phyloP scores from a whole-genome alignment of 2,329 filamentous ascomycete genomes.

The Fusarium nurragi region DNA sequence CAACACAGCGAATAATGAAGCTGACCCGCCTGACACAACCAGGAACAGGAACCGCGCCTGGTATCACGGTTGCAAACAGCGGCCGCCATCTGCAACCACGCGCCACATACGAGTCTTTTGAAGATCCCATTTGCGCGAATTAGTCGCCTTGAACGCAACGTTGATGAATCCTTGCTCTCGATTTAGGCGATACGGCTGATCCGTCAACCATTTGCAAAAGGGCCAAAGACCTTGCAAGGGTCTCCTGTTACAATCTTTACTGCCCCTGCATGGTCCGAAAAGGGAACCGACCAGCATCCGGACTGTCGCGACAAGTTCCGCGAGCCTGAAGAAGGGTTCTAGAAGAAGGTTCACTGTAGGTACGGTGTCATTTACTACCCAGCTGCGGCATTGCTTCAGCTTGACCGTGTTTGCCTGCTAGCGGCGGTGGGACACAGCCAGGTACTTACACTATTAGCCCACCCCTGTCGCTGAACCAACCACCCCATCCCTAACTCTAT shows the following conservation, averaged over 20 bases:
- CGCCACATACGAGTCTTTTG: background rate
- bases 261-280: constrained; percentile 39
- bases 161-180: constrained; percentile 11
- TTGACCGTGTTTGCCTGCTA: constrained; percentile 25
- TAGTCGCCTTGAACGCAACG: constrained; percentile 13
- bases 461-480: constrained; percentile 34
- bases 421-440: constrained; percentile 28
- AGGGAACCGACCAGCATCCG: constrained; percentile 33
- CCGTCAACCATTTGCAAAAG: constrained; percentile 23
- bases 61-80: constrained; percentile 2
- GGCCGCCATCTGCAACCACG: background rate
- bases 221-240: constrained; percentile 9
- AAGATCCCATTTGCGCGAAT: constrained; percentile 20
- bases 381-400: constrained; percentile 1
- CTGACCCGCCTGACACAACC: constrained; percentile 8
- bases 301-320: constrained; percentile 42
- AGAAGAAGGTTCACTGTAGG: constrained; percentile 38
- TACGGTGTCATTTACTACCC: constrained; percentile 11
- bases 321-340: constrained; percentile 45
- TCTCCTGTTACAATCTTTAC: constrained; percentile 8
- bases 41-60: constrained; percentile 7
- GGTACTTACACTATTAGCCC: constrained; percentile 24
- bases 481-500: constrained; percentile 22
- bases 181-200: constrained; percentile 16
- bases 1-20: constrained; percentile 26